Evolutionary conservation across 495 filamentous ascomycete species (phyloP).

Genomic region (Penicillium robsamsonii): DNA sequence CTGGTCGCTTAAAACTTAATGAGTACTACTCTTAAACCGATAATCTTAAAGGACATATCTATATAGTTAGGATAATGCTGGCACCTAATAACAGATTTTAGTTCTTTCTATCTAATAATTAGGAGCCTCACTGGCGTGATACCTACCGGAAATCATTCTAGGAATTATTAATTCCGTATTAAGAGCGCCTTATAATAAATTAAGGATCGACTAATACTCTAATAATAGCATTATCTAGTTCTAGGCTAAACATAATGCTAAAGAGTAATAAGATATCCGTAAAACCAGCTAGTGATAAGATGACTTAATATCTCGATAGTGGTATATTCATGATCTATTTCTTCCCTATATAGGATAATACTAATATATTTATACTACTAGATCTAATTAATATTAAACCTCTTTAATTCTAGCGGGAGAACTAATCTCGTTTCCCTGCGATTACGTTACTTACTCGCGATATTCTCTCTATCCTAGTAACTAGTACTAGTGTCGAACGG

Average conservation of each 20-base stretch:
- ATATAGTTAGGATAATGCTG: slow-evolving; percentile 12
- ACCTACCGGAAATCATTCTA: background rate
- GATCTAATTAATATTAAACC: background rate
- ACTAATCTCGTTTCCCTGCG: background rate
- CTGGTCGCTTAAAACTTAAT: slow-evolving; percentile 6
- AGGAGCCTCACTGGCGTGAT: background rate
- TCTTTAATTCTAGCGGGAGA: slow-evolving; percentile 1
- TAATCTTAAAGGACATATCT: slow-evolving; percentile 11
- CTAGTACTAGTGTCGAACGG: background rate
- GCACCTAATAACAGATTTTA: slow-evolving; percentile 4
- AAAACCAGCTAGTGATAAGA: background rate
- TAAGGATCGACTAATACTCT: too few relatives aligned
- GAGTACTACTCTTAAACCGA: slow-evolving; percentile 15
- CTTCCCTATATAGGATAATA: background rate
- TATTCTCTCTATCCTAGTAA: slow-evolving; percentile 2
- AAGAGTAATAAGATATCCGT: too few relatives aligned
- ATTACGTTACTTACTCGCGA: background rate
- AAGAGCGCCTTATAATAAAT: too few relatives aligned
- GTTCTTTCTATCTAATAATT: slow-evolving; percentile 12
- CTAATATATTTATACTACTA: background rate
- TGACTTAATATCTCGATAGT: background rate
- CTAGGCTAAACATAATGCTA: too few relatives aligned
- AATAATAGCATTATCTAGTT: too few relatives aligned
- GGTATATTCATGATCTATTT: background rate
- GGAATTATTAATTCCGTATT: background rate